Percentiles rank a stretch among this genome's conserved stretches.
Conservation (phyloP, 345 rosid genomes). For the Linum usitatissimum region DNA sequence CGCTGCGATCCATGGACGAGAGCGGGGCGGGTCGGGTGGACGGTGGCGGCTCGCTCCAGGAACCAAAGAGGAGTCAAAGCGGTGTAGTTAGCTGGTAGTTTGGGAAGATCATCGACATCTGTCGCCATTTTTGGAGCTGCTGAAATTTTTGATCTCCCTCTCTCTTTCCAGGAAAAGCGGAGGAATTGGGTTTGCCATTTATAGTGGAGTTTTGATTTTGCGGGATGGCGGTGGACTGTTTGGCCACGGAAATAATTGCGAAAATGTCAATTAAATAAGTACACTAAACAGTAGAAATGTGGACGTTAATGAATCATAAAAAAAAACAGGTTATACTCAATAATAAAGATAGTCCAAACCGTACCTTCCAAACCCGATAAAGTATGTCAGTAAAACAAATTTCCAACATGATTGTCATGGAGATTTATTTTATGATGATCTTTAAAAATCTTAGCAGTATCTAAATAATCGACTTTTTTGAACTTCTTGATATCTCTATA, state of each 20-base stretch:
- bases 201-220: neutral
- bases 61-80: constrained; percentile 57
- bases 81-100: constrained; percentile 29
- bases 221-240: neutral
- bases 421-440: too few relatives aligned
- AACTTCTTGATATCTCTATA: too few relatives aligned
- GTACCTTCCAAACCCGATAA: too few relatives aligned
- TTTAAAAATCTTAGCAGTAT: too few relatives aligned
- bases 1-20: constrained; percentile 34
- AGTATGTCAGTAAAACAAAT: too few relatives aligned
- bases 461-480: too few relatives aligned
- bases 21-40: constrained; percentile 37
- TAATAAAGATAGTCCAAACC: too few relatives aligned
- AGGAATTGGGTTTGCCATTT: neutral
- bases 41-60: constrained; percentile 44
- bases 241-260: neutral
- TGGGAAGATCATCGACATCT: neutral
- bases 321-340: too few relatives aligned
- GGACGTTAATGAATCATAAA: too few relatives aligned
- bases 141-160: neutral
- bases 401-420: too few relatives aligned
- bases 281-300: too few relatives aligned
- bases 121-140: neutral
- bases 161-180: neutral
- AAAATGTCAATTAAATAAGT: too few relatives aligned